Evolutionary conservation across 2,329 filamentous ascomycete genomes (phyloP).

Genomic region (Aureobasidium leucospermi): DNA sequence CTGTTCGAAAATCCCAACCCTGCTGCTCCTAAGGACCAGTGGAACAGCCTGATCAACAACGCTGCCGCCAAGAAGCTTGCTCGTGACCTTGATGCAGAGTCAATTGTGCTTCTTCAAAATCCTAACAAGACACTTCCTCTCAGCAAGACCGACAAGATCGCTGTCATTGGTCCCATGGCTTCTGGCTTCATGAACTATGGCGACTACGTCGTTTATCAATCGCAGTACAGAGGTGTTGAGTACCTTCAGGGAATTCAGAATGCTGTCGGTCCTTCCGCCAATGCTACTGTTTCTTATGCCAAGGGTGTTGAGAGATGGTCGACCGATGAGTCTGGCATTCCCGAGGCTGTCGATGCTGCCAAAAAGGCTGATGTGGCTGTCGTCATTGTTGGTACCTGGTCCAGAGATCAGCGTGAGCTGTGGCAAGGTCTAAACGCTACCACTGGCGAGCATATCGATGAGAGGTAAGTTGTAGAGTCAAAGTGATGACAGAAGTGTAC

Average conservation of each 20-base stretch:
- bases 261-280: conserved; percentile 39
- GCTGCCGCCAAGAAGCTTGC: conserved; percentile 52
- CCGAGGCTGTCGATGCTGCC: conserved; percentile 58
- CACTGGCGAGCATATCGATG: conserved; percentile 67
- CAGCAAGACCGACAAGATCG: conserved; percentile 56
- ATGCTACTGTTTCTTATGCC: conserved; percentile 57
- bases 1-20: conserved; percentile 65
- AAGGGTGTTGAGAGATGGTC: conserved; percentile 69
- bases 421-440: conserved; percentile 66
- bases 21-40: conserved; percentile 49
- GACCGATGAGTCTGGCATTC: conserved; percentile 59
- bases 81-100: conserved; percentile 58
- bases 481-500: conserved; percentile 65
- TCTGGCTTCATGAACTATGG: conserved; percentile 67
- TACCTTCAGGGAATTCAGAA: conserved; percentile 62
- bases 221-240: conserved; percentile 58
- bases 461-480: conserved; percentile 57
- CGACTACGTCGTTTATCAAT: conserved; percentile 62
- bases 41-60: conserved; percentile 55
- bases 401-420: conserved; percentile 62
- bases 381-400: conserved; percentile 69
- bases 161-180: conserved; percentile 69
- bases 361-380: conserved; percentile 63
- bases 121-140: conserved; percentile 57
- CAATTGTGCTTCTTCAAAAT: conserved; percentile 68